Base-by-base conservation (phyloP, 2,329 filamentous ascomycete species). In the Balansia obtecta region DNA sequence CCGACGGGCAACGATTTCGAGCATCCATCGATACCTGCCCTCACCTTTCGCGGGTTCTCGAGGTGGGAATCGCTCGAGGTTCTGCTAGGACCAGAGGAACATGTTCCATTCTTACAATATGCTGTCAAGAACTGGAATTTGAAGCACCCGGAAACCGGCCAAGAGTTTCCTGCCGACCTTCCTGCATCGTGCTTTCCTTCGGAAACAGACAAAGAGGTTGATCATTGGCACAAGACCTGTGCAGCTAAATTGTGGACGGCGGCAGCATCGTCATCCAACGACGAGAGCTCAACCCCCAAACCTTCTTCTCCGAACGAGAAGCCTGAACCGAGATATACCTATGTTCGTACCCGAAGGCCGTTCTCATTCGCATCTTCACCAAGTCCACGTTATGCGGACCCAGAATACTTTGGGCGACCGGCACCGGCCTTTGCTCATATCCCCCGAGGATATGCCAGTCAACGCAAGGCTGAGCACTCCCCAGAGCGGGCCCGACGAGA, bases 61-160 rank as follows among this genome's bases (percentile, higher is more conserved):
- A 83, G 88, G 64, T 98, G 91, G 91, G 85, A 95, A 70, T 88
- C 87, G 0, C 86, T 97, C 50, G 88, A 97, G 68, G 77, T 95
- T 20, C 72, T 97, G 37, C 77, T 97, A 1, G 86, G 83, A 1
- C 93, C 93, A 0, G 85, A 93, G 57, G 87, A 94, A 59, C 90
- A 97, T 68, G 85, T 89, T 1, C 80, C 81, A 0, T 91, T 89
- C 59, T 67, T 98, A 22, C 88, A 93, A 60, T 83, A 80, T 60
- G 88, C 89, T 0, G 85, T 95, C 3, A 76, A 77, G 53, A 74
- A 85, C 55, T 96, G 89, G 77, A 75, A 80, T 37, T 75, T 97
- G 52, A 79, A 77, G 53, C 80, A 94, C 59, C 85, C 85, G 0
- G 78, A 81, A 42, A 88, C 89, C 0, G 82, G 85, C 40, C 78